A percentile compares a stretch with the other conserved stretches of the same genome.
Evolutionary conservation across 2,329 filamentous ascomycete species (phyloP).

Genomic region (Curvularia sp.): DNA sequence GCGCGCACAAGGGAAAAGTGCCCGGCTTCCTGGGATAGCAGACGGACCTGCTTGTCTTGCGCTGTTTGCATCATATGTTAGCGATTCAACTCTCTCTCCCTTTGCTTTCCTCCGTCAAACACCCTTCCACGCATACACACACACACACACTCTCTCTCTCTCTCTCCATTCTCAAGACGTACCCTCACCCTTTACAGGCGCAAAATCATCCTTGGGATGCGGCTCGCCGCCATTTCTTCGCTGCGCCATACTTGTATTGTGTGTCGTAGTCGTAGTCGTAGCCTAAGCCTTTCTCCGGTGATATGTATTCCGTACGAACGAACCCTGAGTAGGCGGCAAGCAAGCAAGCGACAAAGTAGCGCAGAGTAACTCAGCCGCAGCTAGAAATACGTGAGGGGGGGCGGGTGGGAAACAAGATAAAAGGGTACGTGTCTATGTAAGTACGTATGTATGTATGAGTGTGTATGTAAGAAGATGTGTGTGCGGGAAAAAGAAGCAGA

Average conservation of each 20-base stretch:
- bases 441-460: no score
- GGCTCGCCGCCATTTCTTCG: slow-evolving; percentile 20
- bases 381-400: not conserved
- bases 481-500: not conserved
- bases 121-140: not conserved
- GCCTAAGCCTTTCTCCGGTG: not conserved
- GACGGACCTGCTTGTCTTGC: slow-evolving; percentile 77
- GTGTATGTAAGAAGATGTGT: not conserved
- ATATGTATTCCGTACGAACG: not conserved
- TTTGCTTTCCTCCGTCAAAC: not conserved
- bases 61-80: slow-evolving; percentile 52
- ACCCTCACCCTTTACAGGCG: slow-evolving; percentile 55
- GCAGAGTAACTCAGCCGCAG: not conserved
- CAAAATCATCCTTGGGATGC: slow-evolving; percentile 50
- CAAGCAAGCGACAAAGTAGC: not conserved
- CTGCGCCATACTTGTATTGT: slow-evolving; percentile 14
- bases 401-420: not conserved
- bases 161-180: slow-evolving; percentile 25
- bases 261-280: not conserved
- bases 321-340: slow-evolving; percentile 1
- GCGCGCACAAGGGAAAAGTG: slow-evolving; percentile 70
- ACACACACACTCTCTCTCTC: not conserved
- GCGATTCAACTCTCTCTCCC: not conserved
- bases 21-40: slow-evolving; percentile 72
- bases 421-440: not conserved